Evolutionary conservation across 2,329 filamentous ascomycete species (phyloP), one percentile per base, ranked within the genome.

Genomic region (Apiospora rasikravindrae): DNA sequence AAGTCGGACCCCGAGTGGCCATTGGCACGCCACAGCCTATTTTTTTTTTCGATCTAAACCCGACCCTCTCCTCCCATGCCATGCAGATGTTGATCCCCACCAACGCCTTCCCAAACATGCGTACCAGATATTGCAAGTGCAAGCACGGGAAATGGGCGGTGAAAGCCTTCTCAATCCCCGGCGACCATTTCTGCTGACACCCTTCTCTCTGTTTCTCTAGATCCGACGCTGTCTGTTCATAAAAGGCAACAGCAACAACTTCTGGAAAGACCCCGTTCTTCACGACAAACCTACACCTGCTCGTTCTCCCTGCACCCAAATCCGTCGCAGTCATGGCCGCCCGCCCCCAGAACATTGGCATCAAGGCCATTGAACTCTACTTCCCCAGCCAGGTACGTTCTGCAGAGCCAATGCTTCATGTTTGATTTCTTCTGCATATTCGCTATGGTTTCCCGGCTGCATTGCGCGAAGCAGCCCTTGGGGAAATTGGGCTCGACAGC

Each of bases 301-400:
- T 40, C 33, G 29, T 64, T 64, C 33, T 79, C 64, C 57, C 33
- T 64, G 57, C 29, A 64, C 57, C 33, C 33, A n/a, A 6, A 22
- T 19, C 57, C 33, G 33, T 22, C 66, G 70, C 29, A 70, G 86
- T 74, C 73, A 95, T 95, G 93, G 89, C 92, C 81, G 83, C 91
- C 78, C 92, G 93, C 85, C 93, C 94, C 76, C 91, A 95, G 84
- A 96, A 96, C 86, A 92, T 96, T 84, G 94, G 94, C 89, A 95
- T 96, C 83, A 96, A 96, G 88, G 94, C 93, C 92, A 94, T 96
- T 84, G 94, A 96, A 83, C 90, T 96, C 81, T 96, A 96, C 84
- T 94, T 94, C 81, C 94, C 94, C 76, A 93, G 88, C 83, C 94
- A 96, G 91, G 94, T 96, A 85, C 76, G 91, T 85, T 66, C 11